phyloP scores from a whole-genome alignment of 1,284 basidiomycete genomes.

The Rhodotorula glutinis region DNA sequence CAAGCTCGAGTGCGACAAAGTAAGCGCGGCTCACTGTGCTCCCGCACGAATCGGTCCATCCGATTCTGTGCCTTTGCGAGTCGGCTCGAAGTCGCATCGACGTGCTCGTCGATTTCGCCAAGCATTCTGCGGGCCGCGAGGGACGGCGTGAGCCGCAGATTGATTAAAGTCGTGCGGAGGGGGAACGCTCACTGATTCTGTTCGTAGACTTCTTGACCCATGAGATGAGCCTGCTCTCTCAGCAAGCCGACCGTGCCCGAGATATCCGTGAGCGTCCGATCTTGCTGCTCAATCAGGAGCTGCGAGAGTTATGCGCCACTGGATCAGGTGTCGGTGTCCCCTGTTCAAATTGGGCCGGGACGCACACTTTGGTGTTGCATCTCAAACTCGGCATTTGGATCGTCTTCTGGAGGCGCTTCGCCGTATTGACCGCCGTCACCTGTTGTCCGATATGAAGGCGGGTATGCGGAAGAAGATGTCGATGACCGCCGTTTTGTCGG shows the following conservation, averaged over 20 bases:
- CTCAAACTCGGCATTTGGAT: constrained; percentile 21
- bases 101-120: constrained; percentile 69
- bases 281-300: constrained; percentile 81
- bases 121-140: constrained; percentile 61
- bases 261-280: constrained; percentile 77
- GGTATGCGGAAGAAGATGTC: constrained; percentile 6
- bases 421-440: not conserved
- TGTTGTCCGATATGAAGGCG: constrained; percentile 6
- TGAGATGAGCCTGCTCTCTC: constrained; percentile 80
- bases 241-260: constrained; percentile 75
- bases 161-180: not conserved
- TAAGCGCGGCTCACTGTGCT: constrained; percentile 60
- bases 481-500: constrained; percentile 8
- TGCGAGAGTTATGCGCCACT: constrained; percentile 50
- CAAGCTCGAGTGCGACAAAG: not conserved
- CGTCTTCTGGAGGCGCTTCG: not conserved
- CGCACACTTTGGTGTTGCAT: constrained; percentile 36
- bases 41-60: constrained; percentile 73
- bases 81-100: constrained; percentile 70
- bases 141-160: not conserved
- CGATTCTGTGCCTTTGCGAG: constrained; percentile 65
- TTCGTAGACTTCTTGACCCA: constrained; percentile 81
- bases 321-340: too few species aligned
- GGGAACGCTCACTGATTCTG: constrained; percentile 69
- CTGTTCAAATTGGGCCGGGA: not conserved